phyloP scores from a whole-genome alignment of 2,329 filamentous ascomycete genomes.

The Colletotrichum truncatum region DNA sequence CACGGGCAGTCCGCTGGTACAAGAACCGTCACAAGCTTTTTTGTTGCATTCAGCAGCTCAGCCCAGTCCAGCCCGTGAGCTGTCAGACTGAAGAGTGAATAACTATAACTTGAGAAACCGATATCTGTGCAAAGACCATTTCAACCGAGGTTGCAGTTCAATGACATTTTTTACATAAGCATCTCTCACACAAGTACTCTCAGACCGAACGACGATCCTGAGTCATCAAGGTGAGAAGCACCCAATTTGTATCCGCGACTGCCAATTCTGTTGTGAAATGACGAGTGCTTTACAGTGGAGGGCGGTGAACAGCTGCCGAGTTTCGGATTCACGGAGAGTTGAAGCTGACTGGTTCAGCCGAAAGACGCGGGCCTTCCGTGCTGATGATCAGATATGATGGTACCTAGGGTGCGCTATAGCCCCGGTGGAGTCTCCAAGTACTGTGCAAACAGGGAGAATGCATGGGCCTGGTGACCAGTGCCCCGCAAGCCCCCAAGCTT shows the following conservation, averaged over 20 bases:
- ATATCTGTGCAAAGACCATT: no score
- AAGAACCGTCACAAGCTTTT: no score
- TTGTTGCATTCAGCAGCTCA: no score
- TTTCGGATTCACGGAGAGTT: constrained; percentile 25
- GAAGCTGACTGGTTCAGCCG: constrained; percentile 24
- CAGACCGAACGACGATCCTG: not conserved
- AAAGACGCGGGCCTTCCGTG: not conserved
- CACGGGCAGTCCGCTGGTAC: no score
- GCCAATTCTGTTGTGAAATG: constrained; percentile 9
- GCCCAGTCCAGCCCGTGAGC: no score
- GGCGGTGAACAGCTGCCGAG: constrained; percentile 23
- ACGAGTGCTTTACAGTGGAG: constrained; percentile 19
- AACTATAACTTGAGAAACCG: no score
- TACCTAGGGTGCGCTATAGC: not conserved
- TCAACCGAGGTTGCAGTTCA: not conserved
- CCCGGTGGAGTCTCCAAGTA: not conserved
- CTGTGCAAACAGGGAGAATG: not conserved
- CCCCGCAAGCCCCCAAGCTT: constrained; percentile 27
- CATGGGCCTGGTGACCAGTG: constrained; percentile 22
- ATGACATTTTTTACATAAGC: not conserved
- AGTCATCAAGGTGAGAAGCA: constrained; percentile 12
- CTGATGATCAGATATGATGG: not conserved
- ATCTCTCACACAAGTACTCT: not conserved
- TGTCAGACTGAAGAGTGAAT: no score
- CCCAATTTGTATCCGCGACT: constrained; percentile 4